phyloP scores from a whole-genome alignment of 148 eudicot species.

The Rhododendron simsii region DNA sequence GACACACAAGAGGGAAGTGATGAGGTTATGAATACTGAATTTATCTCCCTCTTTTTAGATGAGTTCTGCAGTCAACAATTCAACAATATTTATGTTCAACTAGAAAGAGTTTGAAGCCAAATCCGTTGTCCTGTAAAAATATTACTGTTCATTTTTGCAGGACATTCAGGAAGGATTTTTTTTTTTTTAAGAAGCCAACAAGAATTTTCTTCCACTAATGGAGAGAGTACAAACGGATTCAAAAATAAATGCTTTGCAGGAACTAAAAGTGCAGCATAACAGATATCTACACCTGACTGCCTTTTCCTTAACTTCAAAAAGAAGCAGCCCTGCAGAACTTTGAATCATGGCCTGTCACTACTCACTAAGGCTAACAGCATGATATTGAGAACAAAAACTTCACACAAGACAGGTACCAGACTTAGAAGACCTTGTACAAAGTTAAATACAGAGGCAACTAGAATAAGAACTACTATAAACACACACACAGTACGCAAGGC shows the following conservation, averaged over 20 bases:
- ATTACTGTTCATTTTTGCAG: neutral
- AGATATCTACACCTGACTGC: neutral
- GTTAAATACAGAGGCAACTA: neutral
- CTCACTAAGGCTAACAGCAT: neutral
- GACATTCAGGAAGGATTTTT: too few relatives aligned
- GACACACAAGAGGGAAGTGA: neutral
- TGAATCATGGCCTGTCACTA: neutral
- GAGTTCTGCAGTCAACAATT: neutral
- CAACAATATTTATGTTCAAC: neutral
- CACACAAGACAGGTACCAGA: neutral
- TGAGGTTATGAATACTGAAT: neutral
- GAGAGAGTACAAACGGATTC: neutral
- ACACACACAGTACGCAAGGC: neutral
- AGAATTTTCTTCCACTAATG: neutral
- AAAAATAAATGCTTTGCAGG: neutral
- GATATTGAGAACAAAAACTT: neutral
- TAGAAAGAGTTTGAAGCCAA: neutral
- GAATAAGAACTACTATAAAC: neutral
- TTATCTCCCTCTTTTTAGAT: neutral
- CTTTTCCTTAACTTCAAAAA: neutral
- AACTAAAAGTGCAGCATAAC: neutral
- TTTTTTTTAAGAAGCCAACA: neutral
- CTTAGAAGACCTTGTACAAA: neutral
- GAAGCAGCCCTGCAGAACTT: neutral
- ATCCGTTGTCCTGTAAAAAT: neutral